Conservation (phyloP, 1,284 basidiomycete species). For the Leccinum griseonigrum region DNA sequence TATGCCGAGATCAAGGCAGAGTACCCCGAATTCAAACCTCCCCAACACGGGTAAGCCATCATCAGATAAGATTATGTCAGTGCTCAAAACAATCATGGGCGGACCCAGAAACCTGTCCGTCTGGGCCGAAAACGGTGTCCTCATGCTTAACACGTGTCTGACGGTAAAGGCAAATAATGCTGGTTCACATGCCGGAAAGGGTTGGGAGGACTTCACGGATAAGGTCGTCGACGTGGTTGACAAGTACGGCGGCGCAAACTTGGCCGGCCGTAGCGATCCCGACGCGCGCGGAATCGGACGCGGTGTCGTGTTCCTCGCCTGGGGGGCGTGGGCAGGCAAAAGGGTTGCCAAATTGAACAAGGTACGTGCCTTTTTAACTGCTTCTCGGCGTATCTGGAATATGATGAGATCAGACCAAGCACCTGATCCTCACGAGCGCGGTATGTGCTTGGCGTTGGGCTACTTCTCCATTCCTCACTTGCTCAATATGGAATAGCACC, state of each 20-base stretch:
- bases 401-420: constrained; percentile 60
- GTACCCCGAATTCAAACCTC: constrained; percentile 76
- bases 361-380: constrained; percentile 41
- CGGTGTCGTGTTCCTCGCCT: constrained; percentile 84
- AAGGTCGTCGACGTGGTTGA: constrained; percentile 68
- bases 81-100: constrained; percentile 12
- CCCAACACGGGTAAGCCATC: constrained; percentile 77
- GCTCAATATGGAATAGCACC: constrained; percentile 53
- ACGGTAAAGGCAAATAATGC: constrained; percentile 78
- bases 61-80: constrained; percentile 21
- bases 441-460: constrained; percentile 41
- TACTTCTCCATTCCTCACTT: constrained; percentile 21
- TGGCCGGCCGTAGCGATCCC: constrained; percentile 40
- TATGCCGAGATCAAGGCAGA: constrained; percentile 86
- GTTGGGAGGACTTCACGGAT: constrained; percentile 87
- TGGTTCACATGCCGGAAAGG: constrained; percentile 81
- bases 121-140: constrained; percentile 88
- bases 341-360: constrained; percentile 78
- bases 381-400: constrained; percentile 16
- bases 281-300: constrained; percentile 54
- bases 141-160: constrained; percentile 89
- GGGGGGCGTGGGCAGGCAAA: constrained; percentile 88
- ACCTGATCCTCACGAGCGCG: constrained; percentile 81
- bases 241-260: constrained; percentile 75
- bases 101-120: constrained; percentile 63